phyloP scores from a whole-genome alignment of 495 filamentous ascomycete species.

The Podospora fimiseda region DNA sequence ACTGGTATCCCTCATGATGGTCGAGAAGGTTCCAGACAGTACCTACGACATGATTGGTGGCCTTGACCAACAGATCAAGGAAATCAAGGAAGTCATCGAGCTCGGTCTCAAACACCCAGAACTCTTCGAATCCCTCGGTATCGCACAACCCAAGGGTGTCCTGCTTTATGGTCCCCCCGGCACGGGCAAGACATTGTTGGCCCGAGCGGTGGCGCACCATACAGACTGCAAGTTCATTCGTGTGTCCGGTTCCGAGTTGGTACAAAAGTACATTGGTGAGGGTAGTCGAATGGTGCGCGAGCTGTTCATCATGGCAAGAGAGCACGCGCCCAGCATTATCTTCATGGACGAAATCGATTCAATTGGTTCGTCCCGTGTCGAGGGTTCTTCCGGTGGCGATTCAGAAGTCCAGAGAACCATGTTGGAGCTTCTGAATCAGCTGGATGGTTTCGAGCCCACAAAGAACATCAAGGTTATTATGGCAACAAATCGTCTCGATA shows the following conservation, averaged over 20 bases:
- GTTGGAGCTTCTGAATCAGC: constrained; percentile 95
- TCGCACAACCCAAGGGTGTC: constrained; percentile 96
- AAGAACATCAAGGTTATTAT: constrained; percentile 99
- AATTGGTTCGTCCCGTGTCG: constrained; percentile 94
- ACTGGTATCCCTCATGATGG: constrained; percentile 99
- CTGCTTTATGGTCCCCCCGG: constrained; percentile 95
- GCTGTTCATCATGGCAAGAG: constrained; percentile 97
- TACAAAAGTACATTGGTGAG: constrained; percentile 99
- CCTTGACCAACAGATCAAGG: constrained; percentile 98
- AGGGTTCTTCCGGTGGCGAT: constrained; percentile 89
- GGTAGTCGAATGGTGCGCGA: constrained; percentile 98
- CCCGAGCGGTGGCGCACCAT: constrained; percentile 93
- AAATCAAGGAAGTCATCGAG: constrained; percentile 99
- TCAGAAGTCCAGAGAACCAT: constrained; percentile 99
- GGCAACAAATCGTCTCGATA: constrained; percentile 97
- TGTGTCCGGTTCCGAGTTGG: constrained; percentile 90
- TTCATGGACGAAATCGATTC: constrained; percentile 99
- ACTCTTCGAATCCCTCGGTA: constrained; percentile 96
- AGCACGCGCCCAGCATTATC: constrained; percentile 99
- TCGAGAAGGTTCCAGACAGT: constrained; percentile 98
- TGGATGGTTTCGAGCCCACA: constrained; percentile 98
- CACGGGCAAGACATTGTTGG: constrained; percentile 94
- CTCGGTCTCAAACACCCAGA: constrained; percentile 97
- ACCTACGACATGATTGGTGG: constrained; percentile 99
- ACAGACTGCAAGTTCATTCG: constrained; percentile 98